Percentiles rank a stretch among this genome's conserved stretches.
Conservation (phyloP, 306 rosid species). For the Glycine tomentella region DNA sequence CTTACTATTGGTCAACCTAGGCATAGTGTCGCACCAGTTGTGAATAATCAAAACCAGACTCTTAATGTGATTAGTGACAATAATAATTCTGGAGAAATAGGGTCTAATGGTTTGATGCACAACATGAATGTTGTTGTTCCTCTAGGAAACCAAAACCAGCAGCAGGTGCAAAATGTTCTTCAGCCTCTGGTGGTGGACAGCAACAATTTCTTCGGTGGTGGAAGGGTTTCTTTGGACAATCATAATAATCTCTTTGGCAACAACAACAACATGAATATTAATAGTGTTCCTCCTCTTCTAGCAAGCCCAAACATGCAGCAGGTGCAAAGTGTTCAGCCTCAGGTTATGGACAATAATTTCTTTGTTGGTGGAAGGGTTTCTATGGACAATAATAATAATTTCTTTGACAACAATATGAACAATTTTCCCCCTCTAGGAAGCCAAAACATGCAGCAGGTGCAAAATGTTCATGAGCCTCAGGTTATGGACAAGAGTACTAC, state of each 20-base stretch:
- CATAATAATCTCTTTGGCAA: background rate
- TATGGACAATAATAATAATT: background rate
- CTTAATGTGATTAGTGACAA: background rate
- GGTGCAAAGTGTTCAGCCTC: constrained; percentile 9
- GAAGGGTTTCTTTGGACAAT: background rate
- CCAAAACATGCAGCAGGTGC: constrained; percentile 14
- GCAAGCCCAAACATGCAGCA: constrained; percentile 14
- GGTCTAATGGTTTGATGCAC: background rate
- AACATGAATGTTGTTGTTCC: background rate
- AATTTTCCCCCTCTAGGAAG: background rate
- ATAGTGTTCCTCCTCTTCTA: background rate
- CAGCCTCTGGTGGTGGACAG: background rate
- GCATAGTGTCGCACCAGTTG: background rate
- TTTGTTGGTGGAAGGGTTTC: background rate
- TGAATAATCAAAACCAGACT: constrained; percentile 1
- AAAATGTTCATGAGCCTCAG: constrained; percentile 15
- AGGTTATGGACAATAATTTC: background rate
- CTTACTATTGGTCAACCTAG: background rate
- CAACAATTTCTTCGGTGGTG: background rate
- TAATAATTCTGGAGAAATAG: background rate
- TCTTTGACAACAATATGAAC: background rate
- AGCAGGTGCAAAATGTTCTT: constrained; percentile 15
- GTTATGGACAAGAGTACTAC: background rate
- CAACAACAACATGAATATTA: background rate
- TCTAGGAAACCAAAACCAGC: constrained; percentile 12